Evolutionary conservation across 805 yeast genomes (phyloP).

Genomic region (Suhomyces vadensis): DNA sequence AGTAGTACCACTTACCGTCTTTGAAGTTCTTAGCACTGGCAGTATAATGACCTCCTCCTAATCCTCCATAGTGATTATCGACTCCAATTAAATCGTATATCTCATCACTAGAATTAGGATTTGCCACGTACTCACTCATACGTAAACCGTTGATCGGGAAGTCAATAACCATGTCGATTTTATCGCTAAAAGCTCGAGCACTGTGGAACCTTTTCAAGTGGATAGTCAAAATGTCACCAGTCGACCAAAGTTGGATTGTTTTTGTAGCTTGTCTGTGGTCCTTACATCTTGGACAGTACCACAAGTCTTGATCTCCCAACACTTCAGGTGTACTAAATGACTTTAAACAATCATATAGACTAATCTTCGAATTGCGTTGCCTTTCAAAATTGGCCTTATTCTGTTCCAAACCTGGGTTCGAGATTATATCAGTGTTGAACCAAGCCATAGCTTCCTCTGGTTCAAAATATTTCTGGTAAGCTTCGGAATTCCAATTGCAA

Average conservation of each 20-base stretch:
- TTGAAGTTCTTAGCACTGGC: slow-evolving; percentile 79
- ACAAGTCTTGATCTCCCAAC: slow-evolving; percentile 81
- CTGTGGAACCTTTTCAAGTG: slow-evolving; percentile 90
- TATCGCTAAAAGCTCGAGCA: slow-evolving; percentile 82
- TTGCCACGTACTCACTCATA: slow-evolving; percentile 56
- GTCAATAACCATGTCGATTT: slow-evolving; percentile 79
- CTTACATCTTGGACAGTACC: slow-evolving; percentile 92
- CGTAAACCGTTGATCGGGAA: slow-evolving; percentile 87
- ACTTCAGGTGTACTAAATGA: slow-evolving; percentile 80
- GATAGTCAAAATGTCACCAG: slow-evolving; percentile 86
- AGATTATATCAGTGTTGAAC: slow-evolving; percentile 43
- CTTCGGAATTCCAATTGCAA: slow-evolving; percentile 64
- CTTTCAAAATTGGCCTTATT: slow-evolving; percentile 35
- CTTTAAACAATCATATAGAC: slow-evolving; percentile 69
- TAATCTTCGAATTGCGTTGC: slow-evolving; percentile 48
- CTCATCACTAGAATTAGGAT: slow-evolving; percentile 28
- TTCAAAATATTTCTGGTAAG: slow-evolving; percentile 54
- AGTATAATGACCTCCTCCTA: slow-evolving; percentile 98
- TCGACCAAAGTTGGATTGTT: slow-evolving; percentile 88
- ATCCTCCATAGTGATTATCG: slow-evolving; percentile 93
- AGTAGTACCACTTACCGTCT: slow-evolving; percentile 84
- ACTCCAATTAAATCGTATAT: slow-evolving; percentile 88
- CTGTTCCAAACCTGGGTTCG: slow-evolving; percentile 57
- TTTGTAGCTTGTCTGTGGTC: slow-evolving; percentile 90
- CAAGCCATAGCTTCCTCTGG: slow-evolving; percentile 54